phyloP scores from a whole-genome alignment of 2,329 filamentous ascomycete species.

The Dactylellina drechsleri region DNA sequence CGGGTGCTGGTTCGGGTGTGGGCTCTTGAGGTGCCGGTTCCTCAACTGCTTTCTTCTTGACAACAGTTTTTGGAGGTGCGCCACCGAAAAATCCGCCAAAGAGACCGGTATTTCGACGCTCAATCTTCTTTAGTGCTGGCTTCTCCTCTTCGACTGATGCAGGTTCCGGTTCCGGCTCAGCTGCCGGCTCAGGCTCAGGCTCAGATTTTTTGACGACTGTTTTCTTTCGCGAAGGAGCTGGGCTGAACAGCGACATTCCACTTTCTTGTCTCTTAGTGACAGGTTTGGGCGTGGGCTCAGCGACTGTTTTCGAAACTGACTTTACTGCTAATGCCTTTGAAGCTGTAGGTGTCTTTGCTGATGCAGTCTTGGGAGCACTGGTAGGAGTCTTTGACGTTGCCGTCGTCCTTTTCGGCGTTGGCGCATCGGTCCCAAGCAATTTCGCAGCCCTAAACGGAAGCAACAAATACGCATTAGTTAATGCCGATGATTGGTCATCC shows the following conservation, averaged over 20 bases:
- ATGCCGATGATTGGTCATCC: slow-evolving; percentile 7
- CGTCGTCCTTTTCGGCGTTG: slow-evolving; percentile 25
- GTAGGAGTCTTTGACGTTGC: slow-evolving; percentile 13
- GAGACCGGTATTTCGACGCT: slow-evolving; percentile 25
- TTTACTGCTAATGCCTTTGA: background rate
- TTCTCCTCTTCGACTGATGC: slow-evolving; percentile 31
- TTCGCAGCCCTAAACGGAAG: slow-evolving; percentile 39
- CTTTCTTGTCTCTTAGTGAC: slow-evolving; percentile 28
- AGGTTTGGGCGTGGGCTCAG: slow-evolving; percentile 13
- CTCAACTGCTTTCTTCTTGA: slow-evolving; percentile 26
- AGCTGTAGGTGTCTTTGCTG: background rate
- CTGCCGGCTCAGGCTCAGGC: slow-evolving; percentile 12
- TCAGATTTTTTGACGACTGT: slow-evolving; percentile 48
- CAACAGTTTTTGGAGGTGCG: slow-evolving; percentile 21
- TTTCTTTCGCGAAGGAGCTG: slow-evolving; percentile 36
- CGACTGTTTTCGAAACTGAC: background rate
- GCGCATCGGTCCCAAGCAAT: slow-evolving; percentile 42
- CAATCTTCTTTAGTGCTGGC: slow-evolving; percentile 35
- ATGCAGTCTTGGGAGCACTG: slow-evolving; percentile 10
- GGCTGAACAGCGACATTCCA: slow-evolving; percentile 38
- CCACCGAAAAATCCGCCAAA: slow-evolving; percentile 31
- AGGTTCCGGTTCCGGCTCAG: slow-evolving; percentile 12
- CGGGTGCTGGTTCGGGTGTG: slow-evolving; percentile 19
- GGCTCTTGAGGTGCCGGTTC: slow-evolving; percentile 18
- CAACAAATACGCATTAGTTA: slow-evolving; percentile 24